Percentiles rank a stretch among this genome's conserved stretches.
Conservation (phyloP, 768 basidiomycete species). For the Termitomyces sp. region DNA sequence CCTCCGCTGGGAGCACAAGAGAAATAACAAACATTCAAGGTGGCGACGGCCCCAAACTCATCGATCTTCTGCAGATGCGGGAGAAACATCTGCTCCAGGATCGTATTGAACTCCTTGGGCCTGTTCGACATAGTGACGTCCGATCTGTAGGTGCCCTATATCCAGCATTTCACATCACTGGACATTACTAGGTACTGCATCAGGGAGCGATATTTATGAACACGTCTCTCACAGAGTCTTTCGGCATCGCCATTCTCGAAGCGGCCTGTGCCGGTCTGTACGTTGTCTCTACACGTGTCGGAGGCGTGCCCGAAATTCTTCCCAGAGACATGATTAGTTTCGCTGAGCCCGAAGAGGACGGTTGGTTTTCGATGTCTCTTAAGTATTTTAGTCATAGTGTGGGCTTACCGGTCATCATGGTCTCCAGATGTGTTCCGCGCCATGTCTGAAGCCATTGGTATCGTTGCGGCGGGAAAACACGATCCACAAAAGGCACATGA, state of each 20-base stretch:
- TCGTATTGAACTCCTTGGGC: conserved; percentile 83
- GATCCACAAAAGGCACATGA: conserved; percentile 74
- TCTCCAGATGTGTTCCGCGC: conserved; percentile 76
- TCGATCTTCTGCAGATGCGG: conserved; percentile 92
- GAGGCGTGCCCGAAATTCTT: conserved; percentile 92
- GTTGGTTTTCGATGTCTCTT: conserved; percentile 32
- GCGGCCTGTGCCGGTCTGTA: conserved; percentile 93
- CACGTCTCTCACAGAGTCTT: conserved; percentile 92
- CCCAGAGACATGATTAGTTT: conserved; percentile 95
- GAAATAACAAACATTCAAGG: conserved; percentile 34
- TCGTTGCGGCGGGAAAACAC: conserved; percentile 61
- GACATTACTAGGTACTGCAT: conserved; percentile 57
- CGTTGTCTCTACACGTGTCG: conserved; percentile 90
- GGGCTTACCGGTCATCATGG: background rate
- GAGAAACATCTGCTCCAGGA: conserved; percentile 89
- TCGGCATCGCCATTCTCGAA: conserved; percentile 96
- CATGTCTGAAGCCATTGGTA: conserved; percentile 70
- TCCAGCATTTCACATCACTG: background rate
- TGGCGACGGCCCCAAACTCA: conserved; percentile 92
- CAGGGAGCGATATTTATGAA: conserved; percentile 92
- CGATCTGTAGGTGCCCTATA: conserved; percentile 45
- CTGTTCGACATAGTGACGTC: conserved; percentile 79
- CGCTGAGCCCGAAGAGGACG: conserved; percentile 89
- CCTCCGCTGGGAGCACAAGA: background rate
- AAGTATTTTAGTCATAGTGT: background rate